Percentiles rank a stretch among this genome's conserved stretches.
Evolutionary conservation across 1,284 basidiomycete genomes (phyloP).

Genomic region (Moesziomyces sp.): DNA sequence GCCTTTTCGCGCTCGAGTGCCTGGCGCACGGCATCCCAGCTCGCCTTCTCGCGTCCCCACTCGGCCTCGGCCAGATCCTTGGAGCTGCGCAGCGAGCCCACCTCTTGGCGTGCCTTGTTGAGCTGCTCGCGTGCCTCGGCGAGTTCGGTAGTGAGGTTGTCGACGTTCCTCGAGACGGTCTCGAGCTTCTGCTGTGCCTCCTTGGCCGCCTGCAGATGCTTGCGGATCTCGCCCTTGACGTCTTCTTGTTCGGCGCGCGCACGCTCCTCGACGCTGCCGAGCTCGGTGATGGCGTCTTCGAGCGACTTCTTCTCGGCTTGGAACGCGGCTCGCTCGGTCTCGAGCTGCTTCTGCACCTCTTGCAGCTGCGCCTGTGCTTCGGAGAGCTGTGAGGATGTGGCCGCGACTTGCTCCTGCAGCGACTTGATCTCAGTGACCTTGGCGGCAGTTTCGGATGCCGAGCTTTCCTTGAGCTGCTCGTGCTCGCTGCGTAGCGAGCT

Average conservation of each 20-base stretch:
- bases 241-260: slow-evolving; percentile 73
- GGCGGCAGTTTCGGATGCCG: slow-evolving; percentile 67
- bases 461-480: slow-evolving; percentile 74
- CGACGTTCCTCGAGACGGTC: slow-evolving; percentile 76
- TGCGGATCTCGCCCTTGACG: slow-evolving; percentile 62
- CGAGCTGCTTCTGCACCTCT: slow-evolving; percentile 75
- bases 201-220: slow-evolving; percentile 78
- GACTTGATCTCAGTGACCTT: slow-evolving; percentile 78
- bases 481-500: slow-evolving; percentile 73
- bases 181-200: slow-evolving; percentile 81
- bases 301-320: slow-evolving; percentile 72
- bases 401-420: slow-evolving; percentile 75
- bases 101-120: slow-evolving; percentile 44
- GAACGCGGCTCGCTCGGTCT: slow-evolving; percentile 75
- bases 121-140: slow-evolving; percentile 71
- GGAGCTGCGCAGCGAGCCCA: slow-evolving; percentile 42
- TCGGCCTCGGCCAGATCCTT: slow-evolving; percentile 77
- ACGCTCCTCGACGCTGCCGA: slow-evolving; percentile 57
- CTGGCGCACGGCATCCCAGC: slow-evolving; percentile 82
- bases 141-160: slow-evolving; percentile 75
- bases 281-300: slow-evolving; percentile 63
- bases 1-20: slow-evolving; percentile 80
- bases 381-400: slow-evolving; percentile 74
- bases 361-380: slow-evolving; percentile 73
- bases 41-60: slow-evolving; percentile 78